Conservation (phyloP, 2,329 filamentous ascomycete species). For the Exophiala calicioides region DNA sequence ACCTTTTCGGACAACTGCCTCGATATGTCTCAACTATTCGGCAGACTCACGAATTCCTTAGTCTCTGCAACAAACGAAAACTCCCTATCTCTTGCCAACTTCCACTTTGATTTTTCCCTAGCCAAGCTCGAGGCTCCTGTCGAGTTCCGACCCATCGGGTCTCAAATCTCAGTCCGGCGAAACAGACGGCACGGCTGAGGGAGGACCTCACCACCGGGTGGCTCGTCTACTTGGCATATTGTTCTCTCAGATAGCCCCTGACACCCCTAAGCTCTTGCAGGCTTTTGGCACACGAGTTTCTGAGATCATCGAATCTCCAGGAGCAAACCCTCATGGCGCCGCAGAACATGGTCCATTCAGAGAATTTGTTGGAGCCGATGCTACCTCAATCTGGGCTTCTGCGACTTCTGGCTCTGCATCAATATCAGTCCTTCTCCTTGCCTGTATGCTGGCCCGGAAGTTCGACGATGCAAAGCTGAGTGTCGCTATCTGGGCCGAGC, state of each 20-base stretch:
- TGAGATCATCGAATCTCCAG: slow-evolving; percentile 32
- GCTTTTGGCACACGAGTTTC: slow-evolving; percentile 40
- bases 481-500: slow-evolving; percentile 35
- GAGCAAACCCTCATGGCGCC: slow-evolving; percentile 10
- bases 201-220: slow-evolving; percentile 39
- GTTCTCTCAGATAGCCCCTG: slow-evolving; percentile 39
- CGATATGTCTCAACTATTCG: slow-evolving; percentile 1
- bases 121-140: slow-evolving; percentile 44
- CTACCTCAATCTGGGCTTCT: slow-evolving; percentile 41
- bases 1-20: too few relatives aligned
- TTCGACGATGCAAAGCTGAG: slow-evolving; percentile 31
- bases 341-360: slow-evolving; percentile 28
- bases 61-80: slow-evolving; percentile 12
- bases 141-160: slow-evolving; percentile 40
- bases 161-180: slow-evolving; percentile 33
- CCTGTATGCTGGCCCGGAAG: slow-evolving; percentile 35
- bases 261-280: slow-evolving; percentile 36
- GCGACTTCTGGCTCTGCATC: slow-evolving; percentile 38
- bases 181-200: slow-evolving; percentile 43
- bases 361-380: slow-evolving; percentile 35
- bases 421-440: slow-evolving; percentile 36
- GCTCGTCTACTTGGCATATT: slow-evolving; percentile 45
- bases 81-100: slow-evolving; percentile 25
- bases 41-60: slow-evolving; percentile 1
- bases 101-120: slow-evolving; percentile 49